A percentile compares a stretch with the other conserved stretches of the same genome.
Evolutionary conservation across 140 eudicot species (phyloP).

Genomic region (Cichorium intybus): DNA sequence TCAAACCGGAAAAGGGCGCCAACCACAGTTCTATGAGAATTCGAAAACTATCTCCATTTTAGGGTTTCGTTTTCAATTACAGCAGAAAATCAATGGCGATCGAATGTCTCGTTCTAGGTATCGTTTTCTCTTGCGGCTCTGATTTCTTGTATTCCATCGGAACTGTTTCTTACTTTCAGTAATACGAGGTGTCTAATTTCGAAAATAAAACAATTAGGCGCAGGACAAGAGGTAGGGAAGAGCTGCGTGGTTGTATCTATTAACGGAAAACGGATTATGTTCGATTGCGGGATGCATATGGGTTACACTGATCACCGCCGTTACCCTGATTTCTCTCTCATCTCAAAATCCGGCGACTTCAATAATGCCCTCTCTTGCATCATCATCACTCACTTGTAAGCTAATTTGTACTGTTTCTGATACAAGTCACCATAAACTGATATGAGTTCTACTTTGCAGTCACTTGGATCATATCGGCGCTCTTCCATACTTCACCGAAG

Average conservation of each 20-base stretch:
- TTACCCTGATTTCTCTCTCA: conserved; percentile 88
- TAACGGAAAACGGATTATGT: conserved; percentile 78
- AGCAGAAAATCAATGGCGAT: conserved; percentile 31
- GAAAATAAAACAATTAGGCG: conserved; percentile 43
- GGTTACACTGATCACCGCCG: conserved; percentile 63
- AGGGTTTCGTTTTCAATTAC: neutral
- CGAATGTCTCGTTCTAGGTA: conserved; percentile 69
- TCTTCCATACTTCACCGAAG: conserved; percentile 94
- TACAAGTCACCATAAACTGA: conserved; percentile 13
- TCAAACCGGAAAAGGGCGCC: neutral
- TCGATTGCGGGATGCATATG: conserved; percentile 98
- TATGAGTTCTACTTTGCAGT: conserved; percentile 37
- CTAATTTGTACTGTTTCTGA: neutral
- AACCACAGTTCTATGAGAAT: neutral
- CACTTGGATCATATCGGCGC: conserved; percentile 98
- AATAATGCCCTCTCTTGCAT: conserved; percentile 53
- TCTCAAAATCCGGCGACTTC: conserved; percentile 59
- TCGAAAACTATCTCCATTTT: neutral
- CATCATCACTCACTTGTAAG: conserved; percentile 82
- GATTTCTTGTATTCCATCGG: neutral
- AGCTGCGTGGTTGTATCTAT: conserved; percentile 82
- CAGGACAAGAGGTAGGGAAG: conserved; percentile 97
- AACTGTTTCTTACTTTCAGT: neutral
- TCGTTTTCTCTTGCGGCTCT: neutral
- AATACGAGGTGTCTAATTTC: neutral